Evolutionary conservation across 1,284 basidiomycete genomes (phyloP).

Genomic region (Heimioporus retisporus): DNA sequence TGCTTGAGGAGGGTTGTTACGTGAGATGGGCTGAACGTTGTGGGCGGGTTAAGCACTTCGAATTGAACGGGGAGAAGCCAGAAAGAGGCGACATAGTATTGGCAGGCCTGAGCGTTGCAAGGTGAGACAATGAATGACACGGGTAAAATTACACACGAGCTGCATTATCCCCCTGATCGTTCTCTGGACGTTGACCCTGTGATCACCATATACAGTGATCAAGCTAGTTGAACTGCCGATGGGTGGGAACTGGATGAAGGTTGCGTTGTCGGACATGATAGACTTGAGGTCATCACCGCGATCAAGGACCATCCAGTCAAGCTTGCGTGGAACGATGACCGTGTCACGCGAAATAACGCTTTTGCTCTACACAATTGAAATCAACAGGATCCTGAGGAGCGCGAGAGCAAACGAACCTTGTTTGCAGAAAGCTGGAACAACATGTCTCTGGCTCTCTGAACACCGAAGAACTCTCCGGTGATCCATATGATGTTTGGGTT

Average conservation of each 20-base stretch:
- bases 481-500: conserved; percentile 93
- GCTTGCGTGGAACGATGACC: conserved; percentile 94
- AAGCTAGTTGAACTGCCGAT: conserved; percentile 93
- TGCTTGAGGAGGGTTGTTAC: conserved; percentile 90
- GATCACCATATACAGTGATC: conserved; percentile 96
- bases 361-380: conserved; percentile 75
- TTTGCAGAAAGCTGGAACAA: conserved; percentile 87
- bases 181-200: conserved; percentile 95
- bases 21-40: conserved; percentile 86
- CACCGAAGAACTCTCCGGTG: conserved; percentile 97
- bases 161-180: conserved; percentile 97
- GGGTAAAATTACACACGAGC: conserved; percentile 67
- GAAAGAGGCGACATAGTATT: conserved; percentile 96
- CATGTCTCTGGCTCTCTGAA: conserved; percentile 97
- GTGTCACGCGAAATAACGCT: conserved; percentile 94
- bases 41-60: conserved; percentile 90
- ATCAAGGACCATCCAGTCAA: conserved; percentile 98
- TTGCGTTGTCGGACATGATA: conserved; percentile 97
- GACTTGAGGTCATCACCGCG: conserved; percentile 91
- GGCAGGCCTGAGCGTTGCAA: conserved; percentile 78
- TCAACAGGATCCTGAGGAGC: conserved; percentile 1
- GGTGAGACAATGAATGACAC: conserved; percentile 20
- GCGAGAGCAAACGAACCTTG: conserved; percentile 68
- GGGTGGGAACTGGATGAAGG: conserved; percentile 94
- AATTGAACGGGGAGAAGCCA: conserved; percentile 96